Conservation (phyloP, 1,284 basidiomycete species). For the Amylostereum chailletii region DNA sequence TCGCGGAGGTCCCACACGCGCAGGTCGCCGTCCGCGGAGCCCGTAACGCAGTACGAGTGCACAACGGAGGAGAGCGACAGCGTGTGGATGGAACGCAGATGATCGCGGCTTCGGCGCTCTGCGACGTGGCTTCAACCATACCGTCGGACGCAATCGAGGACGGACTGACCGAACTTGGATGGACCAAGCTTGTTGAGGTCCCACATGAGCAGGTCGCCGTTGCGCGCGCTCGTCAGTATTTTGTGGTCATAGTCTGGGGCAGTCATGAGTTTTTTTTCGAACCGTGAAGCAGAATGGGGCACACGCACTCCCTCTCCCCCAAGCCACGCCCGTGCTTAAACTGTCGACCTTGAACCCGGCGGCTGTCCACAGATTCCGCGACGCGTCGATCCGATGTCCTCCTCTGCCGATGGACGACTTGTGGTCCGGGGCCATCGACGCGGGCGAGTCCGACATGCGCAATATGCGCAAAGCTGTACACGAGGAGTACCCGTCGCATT, state of each 20-base stretch:
- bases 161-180: conserved; percentile 59
- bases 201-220: conserved; percentile 82
- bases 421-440: conserved; percentile 30
- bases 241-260: conserved; percentile 64
- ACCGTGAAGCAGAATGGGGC: not conserved
- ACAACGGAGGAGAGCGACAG: conserved; percentile 55
- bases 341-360: conserved; percentile 70
- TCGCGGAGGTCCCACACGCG: conserved; percentile 80
- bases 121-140: conserved; percentile 7
- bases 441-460: conserved; percentile 39
- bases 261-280: not conserved
- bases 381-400: conserved; percentile 55
- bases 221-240: conserved; percentile 74
- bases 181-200: conserved; percentile 64
- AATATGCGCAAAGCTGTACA: conserved; percentile 56
- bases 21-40: conserved; percentile 76
- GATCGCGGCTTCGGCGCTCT: conserved; percentile 71
- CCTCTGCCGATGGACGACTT: conserved; percentile 47
- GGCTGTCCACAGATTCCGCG: conserved; percentile 65
- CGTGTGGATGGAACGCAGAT: conserved; percentile 69
- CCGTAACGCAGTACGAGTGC: conserved; percentile 69
- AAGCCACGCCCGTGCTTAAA: conserved; percentile 71
- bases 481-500: not conserved
- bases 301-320: conserved; percentile 68
- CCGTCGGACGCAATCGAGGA: not conserved